These are phyloP conservation scores for Pythium scleroteichum DNA, from an alignment of 352 stramenopile species.

Conservation along the genomic window DNA sequence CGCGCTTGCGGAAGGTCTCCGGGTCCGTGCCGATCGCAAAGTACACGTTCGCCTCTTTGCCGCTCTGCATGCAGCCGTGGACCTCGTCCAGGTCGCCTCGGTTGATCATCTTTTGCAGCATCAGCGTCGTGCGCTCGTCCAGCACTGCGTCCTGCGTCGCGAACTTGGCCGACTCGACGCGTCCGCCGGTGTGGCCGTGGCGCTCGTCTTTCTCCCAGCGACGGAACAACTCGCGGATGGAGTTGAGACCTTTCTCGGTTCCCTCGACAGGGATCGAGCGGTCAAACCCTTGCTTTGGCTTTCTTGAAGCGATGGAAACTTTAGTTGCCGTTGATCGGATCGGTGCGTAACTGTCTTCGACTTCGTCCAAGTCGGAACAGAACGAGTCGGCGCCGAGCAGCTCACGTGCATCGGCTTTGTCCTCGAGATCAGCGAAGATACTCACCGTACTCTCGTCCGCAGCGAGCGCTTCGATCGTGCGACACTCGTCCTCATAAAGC, in stretches of 20 bases:
- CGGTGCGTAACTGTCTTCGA: background rate
- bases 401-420: constrained; percentile 34
- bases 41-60: constrained; percentile 85
- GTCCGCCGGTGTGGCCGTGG: constrained; percentile 45
- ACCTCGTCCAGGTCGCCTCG: constrained; percentile 66
- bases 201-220: constrained; percentile 58
- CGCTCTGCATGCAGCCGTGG: constrained; percentile 72
- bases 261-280: constrained; percentile 33
- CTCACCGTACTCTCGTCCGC: constrained; percentile 30
- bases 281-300: constrained; percentile 28
- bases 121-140: constrained; percentile 62
- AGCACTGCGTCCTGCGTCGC: constrained; percentile 76
- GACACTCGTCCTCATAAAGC: constrained; percentile 65
- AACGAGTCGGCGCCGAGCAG: constrained; percentile 41
- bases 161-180: constrained; percentile 51
- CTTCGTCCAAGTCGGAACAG: constrained; percentile 4
- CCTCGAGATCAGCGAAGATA: constrained; percentile 32
- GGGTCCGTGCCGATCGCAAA: constrained; percentile 61
- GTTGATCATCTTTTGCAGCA: constrained; percentile 34
- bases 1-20: constrained; percentile 31
- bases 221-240: constrained; percentile 52
- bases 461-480: constrained; percentile 36
- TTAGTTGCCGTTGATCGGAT: background rate
- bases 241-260: constrained; percentile 49
- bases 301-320: constrained; percentile 1